A percentile compares a stretch with the other conserved stretches of the same genome.
Conservation (phyloP, 768 basidiomycete genomes). For the Termitomyces sp. region DNA sequence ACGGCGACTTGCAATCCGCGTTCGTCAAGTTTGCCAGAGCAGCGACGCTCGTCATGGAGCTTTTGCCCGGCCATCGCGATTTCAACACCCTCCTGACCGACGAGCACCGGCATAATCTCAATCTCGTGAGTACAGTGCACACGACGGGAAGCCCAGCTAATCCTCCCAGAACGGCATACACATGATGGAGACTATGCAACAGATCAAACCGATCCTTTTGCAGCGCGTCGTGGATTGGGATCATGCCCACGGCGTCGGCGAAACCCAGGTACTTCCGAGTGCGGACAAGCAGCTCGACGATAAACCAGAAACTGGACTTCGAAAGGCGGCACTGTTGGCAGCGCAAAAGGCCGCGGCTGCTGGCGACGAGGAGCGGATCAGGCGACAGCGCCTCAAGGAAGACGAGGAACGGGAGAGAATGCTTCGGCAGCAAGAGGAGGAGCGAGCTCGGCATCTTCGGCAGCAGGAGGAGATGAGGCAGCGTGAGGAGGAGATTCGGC, state of each 20-base stretch:
- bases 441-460: conserved; percentile 21
- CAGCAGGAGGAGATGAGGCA: conserved; percentile 39
- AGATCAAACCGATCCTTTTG: conserved; percentile 60
- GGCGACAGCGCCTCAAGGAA: conserved; percentile 33
- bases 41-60: conserved; percentile 75
- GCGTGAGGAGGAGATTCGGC: conserved; percentile 42
- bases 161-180: conserved; percentile 37
- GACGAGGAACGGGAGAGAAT: conserved; percentile 18
- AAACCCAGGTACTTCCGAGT: conserved; percentile 12
- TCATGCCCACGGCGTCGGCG: background rate
- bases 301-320: conserved; percentile 15
- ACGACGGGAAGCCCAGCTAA: background rate
- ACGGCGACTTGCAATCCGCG: conserved; percentile 60
- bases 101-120: conserved; percentile 62
- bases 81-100: conserved; percentile 50
- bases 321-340: conserved; percentile 19
- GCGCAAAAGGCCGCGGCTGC: conserved; percentile 16
- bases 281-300: conserved; percentile 21
- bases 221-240: conserved; percentile 60
- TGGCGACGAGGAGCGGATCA: conserved; percentile 4
- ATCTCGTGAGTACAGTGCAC: conserved; percentile 45
- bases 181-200: conserved; percentile 60
- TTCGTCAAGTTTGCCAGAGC: conserved; percentile 71
- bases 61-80: conserved; percentile 67
- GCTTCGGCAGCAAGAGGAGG: conserved; percentile 5